phyloP scores from a whole-genome alignment of 1,284 basidiomycete genomes.

The Fomes fomentarius region DNA sequence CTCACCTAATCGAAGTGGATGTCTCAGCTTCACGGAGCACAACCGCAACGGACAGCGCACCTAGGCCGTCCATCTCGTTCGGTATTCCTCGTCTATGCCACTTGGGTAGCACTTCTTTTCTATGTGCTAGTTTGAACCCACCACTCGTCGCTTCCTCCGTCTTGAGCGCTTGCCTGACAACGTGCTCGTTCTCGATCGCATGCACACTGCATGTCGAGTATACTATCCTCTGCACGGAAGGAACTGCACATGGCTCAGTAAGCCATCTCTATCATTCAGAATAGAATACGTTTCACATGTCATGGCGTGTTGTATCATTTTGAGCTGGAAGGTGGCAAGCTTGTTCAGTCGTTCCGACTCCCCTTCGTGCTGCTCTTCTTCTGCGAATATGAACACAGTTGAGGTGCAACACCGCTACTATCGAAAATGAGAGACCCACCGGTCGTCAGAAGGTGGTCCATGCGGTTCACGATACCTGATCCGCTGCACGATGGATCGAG shows the following conservation, averaged over 20 bases:
- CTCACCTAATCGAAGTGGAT: conserved; percentile 43
- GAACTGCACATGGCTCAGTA: conserved; percentile 60
- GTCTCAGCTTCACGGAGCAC: not conserved
- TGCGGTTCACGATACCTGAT: conserved; percentile 88
- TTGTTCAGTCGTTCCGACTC: conserved; percentile 73
- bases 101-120: conserved; percentile 65
- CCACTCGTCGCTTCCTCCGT: conserved; percentile 65
- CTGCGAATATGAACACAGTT: conserved; percentile 1
- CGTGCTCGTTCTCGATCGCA: conserved; percentile 88
- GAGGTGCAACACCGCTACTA: not conserved
- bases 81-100: conserved; percentile 81
- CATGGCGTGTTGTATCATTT: conserved; percentile 95
- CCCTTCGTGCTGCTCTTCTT: conserved; percentile 29
- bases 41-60: conserved; percentile 34
- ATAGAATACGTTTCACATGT: conserved; percentile 60
- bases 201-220: conserved; percentile 98
- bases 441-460: conserved; percentile 81
- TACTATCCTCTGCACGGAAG: conserved; percentile 70
- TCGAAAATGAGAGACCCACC: conserved; percentile 43
- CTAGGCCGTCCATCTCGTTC: conserved; percentile 58
- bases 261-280: not conserved
- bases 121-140: conserved; percentile 71
- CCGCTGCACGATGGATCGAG: conserved; percentile 95
- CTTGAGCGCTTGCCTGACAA: conserved; percentile 73
- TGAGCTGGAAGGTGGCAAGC: conserved; percentile 86